phyloP scores from a whole-genome alignment of 2,329 filamentous ascomycete species.

The Aureobasidium sp. region DNA sequence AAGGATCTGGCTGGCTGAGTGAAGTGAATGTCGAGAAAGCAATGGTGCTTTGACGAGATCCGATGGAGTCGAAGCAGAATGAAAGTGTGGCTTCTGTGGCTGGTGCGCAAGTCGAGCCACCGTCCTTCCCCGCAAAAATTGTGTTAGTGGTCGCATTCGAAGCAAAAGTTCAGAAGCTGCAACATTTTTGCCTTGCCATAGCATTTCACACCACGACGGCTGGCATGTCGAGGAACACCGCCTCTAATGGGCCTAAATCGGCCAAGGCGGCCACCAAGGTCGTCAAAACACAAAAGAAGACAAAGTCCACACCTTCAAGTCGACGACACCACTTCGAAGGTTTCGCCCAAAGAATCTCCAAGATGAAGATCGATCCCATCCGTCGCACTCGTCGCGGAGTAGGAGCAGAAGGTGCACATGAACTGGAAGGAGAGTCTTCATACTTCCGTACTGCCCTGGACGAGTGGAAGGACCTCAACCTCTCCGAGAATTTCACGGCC shows the following conservation, averaged over 20 bases:
- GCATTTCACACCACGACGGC: slow-evolving; percentile 24
- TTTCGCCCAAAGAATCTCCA: slow-evolving; percentile 83
- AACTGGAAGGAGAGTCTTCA: slow-evolving; percentile 73
- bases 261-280: slow-evolving; percentile 22
- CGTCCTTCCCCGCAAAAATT: not conserved
- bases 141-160: no score
- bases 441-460: slow-evolving; percentile 78
- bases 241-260: slow-evolving; percentile 18
- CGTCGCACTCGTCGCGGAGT: slow-evolving; percentile 62
- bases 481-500: slow-evolving; percentile 69
- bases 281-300: slow-evolving; percentile 52
- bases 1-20: no score
- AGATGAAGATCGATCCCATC: slow-evolving; percentile 88
- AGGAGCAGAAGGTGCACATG: slow-evolving; percentile 51
- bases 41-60: not conserved
- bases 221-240: slow-evolving; percentile 35
- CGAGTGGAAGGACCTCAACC: slow-evolving; percentile 87
- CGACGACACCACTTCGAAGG: slow-evolving; percentile 87
- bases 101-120: not conserved
- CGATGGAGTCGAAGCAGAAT: not conserved
- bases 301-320: slow-evolving; percentile 63
- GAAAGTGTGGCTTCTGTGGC: not conserved
- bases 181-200: slow-evolving; percentile 11
- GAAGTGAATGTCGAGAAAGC: not conserved
- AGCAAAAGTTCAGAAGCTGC: not conserved